phyloP scores from a whole-genome alignment of 2,329 filamentous ascomycete genomes.

The Pseudocercospora cruenta region DNA sequence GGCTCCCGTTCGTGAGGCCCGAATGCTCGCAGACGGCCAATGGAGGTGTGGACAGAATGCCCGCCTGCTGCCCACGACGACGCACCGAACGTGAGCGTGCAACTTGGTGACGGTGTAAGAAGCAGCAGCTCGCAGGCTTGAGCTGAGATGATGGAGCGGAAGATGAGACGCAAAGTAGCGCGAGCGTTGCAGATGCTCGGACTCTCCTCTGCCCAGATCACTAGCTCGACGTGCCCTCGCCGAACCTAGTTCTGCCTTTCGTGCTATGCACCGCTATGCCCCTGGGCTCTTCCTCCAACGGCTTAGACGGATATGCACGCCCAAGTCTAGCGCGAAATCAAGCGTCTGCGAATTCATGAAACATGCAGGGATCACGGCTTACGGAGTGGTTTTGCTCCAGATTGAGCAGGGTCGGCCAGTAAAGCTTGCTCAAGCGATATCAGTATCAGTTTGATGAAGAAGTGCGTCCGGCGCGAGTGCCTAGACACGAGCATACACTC shows the following conservation, averaged over 20 bases:
- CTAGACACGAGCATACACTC: background rate
- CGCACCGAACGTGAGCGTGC: background rate
- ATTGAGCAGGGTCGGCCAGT: constrained; percentile 5
- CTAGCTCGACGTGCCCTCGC: constrained; percentile 7
- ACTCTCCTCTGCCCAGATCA: constrained; percentile 4
- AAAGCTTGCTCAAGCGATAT: background rate
- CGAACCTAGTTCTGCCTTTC: constrained; percentile 6
- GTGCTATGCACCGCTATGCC: background rate
- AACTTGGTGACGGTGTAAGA: background rate
- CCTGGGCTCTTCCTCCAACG: constrained; percentile 9
- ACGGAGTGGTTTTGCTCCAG: constrained; percentile 1
- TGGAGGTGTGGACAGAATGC: background rate
- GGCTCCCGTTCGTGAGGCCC: background rate
- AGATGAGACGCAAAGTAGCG: constrained; percentile 8
- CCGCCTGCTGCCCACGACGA: constrained; percentile 1
- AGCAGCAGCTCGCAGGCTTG: constrained; percentile 7
- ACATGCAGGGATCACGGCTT: constrained; percentile 1
- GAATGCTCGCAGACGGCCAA: background rate
- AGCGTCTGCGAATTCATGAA: background rate
- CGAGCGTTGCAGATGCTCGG: constrained; percentile 10
- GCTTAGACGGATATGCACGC: constrained; percentile 9
- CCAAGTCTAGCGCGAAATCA: background rate
- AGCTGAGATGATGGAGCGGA: constrained; percentile 10
- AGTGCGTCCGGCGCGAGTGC: background rate
- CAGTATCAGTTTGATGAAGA: constrained; percentile 4